These are phyloP conservation scores for Aspergillus sp. DNA, from an alignment of 2,329 filamentous ascomycete genomes.

Conservation along the genomic window DNA sequence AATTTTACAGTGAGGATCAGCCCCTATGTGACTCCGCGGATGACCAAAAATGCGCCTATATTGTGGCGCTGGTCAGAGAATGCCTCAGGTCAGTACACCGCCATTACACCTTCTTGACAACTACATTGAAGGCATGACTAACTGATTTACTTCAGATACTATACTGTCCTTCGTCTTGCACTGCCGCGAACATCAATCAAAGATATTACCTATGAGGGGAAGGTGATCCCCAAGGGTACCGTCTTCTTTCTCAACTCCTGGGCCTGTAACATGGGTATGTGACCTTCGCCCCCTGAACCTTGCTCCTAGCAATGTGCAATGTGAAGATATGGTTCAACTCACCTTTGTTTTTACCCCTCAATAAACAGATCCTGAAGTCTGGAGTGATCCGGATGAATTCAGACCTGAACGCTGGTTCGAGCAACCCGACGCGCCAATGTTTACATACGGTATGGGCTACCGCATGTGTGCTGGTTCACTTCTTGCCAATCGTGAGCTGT, in stretches of 20 bases:
- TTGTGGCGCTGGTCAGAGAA: constrained; percentile 64
- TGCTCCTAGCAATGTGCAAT: neutral
- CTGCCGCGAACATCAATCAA: constrained; percentile 62
- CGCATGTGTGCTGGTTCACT: constrained; percentile 67
- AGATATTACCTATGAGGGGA: constrained; percentile 59
- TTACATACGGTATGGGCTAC: constrained; percentile 66
- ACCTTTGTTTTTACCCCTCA: neutral
- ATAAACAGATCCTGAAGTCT: constrained; percentile 52
- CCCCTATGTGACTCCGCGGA: constrained; percentile 62
- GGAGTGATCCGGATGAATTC: constrained; percentile 59
- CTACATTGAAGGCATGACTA: neutral
- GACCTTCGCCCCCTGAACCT: neutral
- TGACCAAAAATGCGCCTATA: constrained; percentile 63
- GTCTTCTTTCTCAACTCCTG: constrained; percentile 67
- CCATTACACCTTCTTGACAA: neutral
- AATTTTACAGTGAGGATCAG: constrained; percentile 52
- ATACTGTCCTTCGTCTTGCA: constrained; percentile 62
- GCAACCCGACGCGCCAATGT: constrained; percentile 62
- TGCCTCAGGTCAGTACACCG: constrained; percentile 49
- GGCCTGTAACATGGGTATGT: constrained; percentile 67
- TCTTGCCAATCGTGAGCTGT: constrained; percentile 65
- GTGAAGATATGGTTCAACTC: neutral
- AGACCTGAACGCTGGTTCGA: constrained; percentile 64
- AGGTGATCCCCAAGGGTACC: constrained; percentile 61
- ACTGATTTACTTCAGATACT: constrained; percentile 45